phyloP scores from a whole-genome alignment of 2,329 filamentous ascomycete genomes.

The Beauveria varroae region DNA sequence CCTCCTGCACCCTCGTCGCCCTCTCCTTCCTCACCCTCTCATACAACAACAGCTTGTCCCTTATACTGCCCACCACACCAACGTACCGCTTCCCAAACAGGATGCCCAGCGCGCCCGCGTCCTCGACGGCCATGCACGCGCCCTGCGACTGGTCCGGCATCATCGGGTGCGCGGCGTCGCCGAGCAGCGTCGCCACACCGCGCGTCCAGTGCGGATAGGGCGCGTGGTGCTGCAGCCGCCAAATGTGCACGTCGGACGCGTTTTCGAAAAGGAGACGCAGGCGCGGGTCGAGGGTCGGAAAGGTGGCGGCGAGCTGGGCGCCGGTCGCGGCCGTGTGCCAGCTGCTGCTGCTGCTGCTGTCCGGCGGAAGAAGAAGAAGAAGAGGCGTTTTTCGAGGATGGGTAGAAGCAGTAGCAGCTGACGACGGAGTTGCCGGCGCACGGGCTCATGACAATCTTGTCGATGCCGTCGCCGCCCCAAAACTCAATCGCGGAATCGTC shows the following conservation, averaged over 20 bases:
- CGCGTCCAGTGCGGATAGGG: conserved; percentile 47
- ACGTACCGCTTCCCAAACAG: conserved; percentile 39
- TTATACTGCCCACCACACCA: conserved; percentile 27
- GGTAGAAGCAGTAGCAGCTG: conserved; percentile 62
- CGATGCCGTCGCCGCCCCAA: conserved; percentile 54
- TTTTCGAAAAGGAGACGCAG: conserved; percentile 47
- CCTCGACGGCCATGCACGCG: conserved; percentile 59
- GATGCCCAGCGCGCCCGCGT: conserved; percentile 52
- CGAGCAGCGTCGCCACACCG: conserved; percentile 43
- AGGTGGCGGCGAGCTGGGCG: conserved; percentile 49
- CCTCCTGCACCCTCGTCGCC: conserved; percentile 42
- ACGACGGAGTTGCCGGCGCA: conserved; percentile 53
- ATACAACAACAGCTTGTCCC: conserved; percentile 37
- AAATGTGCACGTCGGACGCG: conserved; percentile 49
- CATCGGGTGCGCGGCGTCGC: conserved; percentile 60
- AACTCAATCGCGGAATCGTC: conserved; percentile 52
- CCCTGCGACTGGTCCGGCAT: conserved; percentile 61
- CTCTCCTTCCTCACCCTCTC: conserved; percentile 40
- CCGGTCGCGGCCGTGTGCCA: conserved; percentile 45
- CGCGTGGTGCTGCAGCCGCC: conserved; percentile 39
- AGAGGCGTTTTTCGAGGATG: conserved; percentile 43
- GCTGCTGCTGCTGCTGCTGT: too few species aligned
- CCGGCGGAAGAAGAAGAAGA: conserved; percentile 29
- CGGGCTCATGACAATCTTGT: conserved; percentile 60
- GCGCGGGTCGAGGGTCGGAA: conserved; percentile 47